These are phyloP conservation scores for Komagataella pastoris DNA, from an alignment of 805 yeast genomes.

Conservation along the genomic window DNA sequence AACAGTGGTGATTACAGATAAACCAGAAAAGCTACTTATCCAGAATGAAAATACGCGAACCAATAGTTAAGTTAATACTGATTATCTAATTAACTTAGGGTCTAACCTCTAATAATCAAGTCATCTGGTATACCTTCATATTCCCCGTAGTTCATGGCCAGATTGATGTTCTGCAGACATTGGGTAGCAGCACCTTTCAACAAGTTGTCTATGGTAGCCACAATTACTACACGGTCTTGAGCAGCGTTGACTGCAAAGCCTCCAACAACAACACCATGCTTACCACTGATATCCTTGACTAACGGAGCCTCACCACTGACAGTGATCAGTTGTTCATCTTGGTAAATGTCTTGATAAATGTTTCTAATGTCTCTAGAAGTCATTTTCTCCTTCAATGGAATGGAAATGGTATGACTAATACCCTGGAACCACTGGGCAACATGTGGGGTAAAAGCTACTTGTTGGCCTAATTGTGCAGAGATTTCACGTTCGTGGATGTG, in stretches of 20 bases:
- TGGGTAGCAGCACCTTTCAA: constrained; percentile 98
- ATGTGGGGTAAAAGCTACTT: constrained; percentile 89
- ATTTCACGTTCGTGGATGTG: constrained; percentile 96
- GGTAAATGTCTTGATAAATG: constrained; percentile 78
- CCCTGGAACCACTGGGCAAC: constrained; percentile 99
- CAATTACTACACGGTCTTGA: constrained; percentile 83
- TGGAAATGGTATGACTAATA: constrained; percentile 80
- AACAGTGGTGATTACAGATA: background rate
- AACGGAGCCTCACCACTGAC: constrained; percentile 88
- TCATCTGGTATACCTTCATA: constrained; percentile 88
- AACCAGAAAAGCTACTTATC: background rate
- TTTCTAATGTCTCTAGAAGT: constrained; percentile 75
- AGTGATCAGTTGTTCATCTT: constrained; percentile 73
- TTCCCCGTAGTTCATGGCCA: constrained; percentile 83
- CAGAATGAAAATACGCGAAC: background rate
- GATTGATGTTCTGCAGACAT: constrained; percentile 90
- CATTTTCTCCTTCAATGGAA: constrained; percentile 66
- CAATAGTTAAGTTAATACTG: background rate
- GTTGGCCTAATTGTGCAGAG: constrained; percentile 60
- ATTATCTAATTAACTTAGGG: background rate
- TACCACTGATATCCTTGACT: constrained; percentile 83
- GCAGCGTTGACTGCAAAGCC: constrained; percentile 89
- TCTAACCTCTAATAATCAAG: constrained; percentile 34
- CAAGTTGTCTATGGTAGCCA: constrained; percentile 91
- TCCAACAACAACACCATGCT: constrained; percentile 91